These are phyloP conservation scores for Lentinula sp. DNA, from an alignment of 768 basidiomycete species.

Conservation along the genomic window DNA sequence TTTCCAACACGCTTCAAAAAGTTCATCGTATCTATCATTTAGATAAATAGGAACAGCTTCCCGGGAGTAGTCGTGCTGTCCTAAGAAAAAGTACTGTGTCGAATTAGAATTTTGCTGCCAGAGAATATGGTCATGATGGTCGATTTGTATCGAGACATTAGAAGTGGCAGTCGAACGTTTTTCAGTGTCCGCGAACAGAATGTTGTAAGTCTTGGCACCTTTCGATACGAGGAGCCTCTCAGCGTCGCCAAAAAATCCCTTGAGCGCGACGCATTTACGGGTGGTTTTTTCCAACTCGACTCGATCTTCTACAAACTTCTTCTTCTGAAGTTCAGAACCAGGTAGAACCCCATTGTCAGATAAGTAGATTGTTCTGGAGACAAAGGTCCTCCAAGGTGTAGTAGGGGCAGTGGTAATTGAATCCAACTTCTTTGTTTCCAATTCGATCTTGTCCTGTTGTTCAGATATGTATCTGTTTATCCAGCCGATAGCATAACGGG, in stretches of 20 bases:
- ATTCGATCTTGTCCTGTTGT: constrained; percentile 12
- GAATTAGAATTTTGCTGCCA: background rate
- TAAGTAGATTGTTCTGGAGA: constrained; percentile 3
- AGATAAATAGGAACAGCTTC: constrained; percentile 25
- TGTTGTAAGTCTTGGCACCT: constrained; percentile 38
- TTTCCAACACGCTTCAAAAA: constrained; percentile 49
- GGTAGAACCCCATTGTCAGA: background rate
- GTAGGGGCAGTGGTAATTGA: background rate
- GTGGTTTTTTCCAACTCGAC: constrained; percentile 10
- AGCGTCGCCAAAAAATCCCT: constrained; percentile 27
- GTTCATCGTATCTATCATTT: constrained; percentile 39
- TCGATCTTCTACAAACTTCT: constrained; percentile 1
- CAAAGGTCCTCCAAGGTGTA: constrained; percentile 10
- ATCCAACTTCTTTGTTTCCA: background rate
- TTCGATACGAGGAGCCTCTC: constrained; percentile 24
- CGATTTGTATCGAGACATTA: constrained; percentile 5
- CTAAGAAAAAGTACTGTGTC: background rate
- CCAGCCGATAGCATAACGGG: constrained; percentile 22
- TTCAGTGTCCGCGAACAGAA: constrained; percentile 24
- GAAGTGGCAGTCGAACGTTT: constrained; percentile 12
- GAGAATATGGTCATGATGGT: background rate
- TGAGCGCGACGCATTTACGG: constrained; percentile 19
- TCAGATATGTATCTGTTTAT: constrained; percentile 16
- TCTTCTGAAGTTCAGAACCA: background rate
- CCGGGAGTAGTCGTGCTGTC: background rate